Evolutionary conservation across 31 red algal genomes (phyloP), one percentile per base, ranked within the genome.

Genomic region (Porphyra umbilicalis): DNA sequence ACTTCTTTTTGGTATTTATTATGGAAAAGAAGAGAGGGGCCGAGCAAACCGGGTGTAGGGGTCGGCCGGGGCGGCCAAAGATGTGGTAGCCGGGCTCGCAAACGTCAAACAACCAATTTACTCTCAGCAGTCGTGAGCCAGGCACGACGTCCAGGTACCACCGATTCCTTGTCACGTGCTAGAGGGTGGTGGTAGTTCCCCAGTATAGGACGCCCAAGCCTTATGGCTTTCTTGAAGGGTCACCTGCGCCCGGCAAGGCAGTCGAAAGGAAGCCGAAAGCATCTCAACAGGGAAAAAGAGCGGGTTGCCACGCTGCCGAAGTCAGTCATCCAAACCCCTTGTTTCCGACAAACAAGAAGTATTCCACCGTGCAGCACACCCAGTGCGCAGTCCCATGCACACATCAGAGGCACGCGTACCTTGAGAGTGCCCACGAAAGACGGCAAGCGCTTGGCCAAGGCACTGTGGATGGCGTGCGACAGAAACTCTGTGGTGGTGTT

Each of bases 401-500:
- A 9, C 8, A 20, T 18, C 3, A 57, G 14, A 71, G n/a, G n/a
- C n/a, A n/a, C n/a, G n/a, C 57, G 7, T n/a, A 71, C 57, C 57
- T 71, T 71, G 25, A 71, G 8, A 71, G 18, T n/a, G 0, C 57
- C 57, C 20, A 71, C 57, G 20, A 71, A 71, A 4, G 57, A 29
- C 10, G 57, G 57, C 57, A 71, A 29, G 57, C 57, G 57, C 38
- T 20, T 2, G 0, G 35, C 13, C 46, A 90, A 33, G 32, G 57
- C 35, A 0, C 30, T 8, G 10, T 90, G 88, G 36, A 90, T 88
- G 0, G 76, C 74, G n/a, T 20, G 37, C 8, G 79, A 91, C 84
- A 97, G 92, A 77, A 93, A 97, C 85, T 97, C 95, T 0, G 95
- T 97, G 35, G 95, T 97, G 3, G 95, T 97, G 84, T 97, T 97